Base-by-base conservation (phyloP, 2,329 filamentous ascomycete species). In the Alternaria sp. region DNA sequence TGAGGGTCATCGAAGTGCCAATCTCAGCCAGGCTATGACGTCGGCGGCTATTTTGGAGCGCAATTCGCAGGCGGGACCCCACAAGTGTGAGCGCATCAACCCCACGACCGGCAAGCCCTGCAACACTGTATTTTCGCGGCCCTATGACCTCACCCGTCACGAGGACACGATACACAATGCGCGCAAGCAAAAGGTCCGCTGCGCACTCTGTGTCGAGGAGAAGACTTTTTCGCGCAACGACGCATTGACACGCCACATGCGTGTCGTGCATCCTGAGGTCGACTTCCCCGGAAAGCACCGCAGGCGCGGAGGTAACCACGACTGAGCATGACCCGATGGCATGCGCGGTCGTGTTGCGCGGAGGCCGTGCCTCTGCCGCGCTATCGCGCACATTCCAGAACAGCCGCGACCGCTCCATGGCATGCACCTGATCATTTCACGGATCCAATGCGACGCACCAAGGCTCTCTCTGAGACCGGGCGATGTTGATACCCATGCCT, bases 111-210 rank as follows among this genome's bases (percentile, higher is more conserved):
- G 93, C 67, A 97, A 97, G 83, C 91, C 94, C 0, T 98, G 96
- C 86, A 95, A 93, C 78, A 96, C 94, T 0, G 86, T 97, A 58
- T 98, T 99, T 81, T 97, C 95, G 1, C 87, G 96, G 20, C 96
- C 96, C 2, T 99, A 99, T 84, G 96, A 99, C 80, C 86, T 99
- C 56, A 99, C 96, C 0, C 87, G 96, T 21, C 96, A 99, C 77
- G 96, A 99, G 79, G 95, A 97, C 70, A 98, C 96, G 0, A 98
- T 98, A 68, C 96, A 98, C 86, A 97, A 97, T 73, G 90, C 90
- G 1, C 89, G 92, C 73, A 97, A 97, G 85, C 90, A 94, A 79
- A 98, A 98, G 84, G 94, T 97, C 8, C 90, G 93, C 47, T 99
- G 96, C 81, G 90, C 94, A 66, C 83, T 97, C 51, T 99, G 96